Base-by-base conservation (phyloP, 495 filamentous ascomycete species). In the Lasiosphaeria hispida region DNA sequence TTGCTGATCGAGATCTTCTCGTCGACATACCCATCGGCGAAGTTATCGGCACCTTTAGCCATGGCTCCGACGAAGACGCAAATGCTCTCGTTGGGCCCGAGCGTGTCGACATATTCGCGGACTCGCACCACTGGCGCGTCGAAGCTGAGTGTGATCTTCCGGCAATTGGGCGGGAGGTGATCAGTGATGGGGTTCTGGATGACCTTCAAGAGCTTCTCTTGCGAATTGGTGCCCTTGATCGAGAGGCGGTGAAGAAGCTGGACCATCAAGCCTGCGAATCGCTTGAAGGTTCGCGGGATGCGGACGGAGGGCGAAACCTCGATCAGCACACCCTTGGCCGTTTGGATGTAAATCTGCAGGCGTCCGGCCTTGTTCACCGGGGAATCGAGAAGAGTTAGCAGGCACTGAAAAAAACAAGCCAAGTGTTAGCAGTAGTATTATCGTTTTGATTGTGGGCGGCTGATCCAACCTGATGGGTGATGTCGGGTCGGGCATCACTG, bases 1-100 rank as follows among this genome's bases (percentile, higher is more conserved):
- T 96, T 96, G 77, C 94, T 97, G 75, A 98, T 96, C 63, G 90
- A 88, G 75, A 98, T 97, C 62, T 93, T 87, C 71, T 98, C 94
- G 71, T 98, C 94, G 63, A 97, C 94, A 76, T 87, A 92, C 38
- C 81, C 78, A 69, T 98, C 94, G 49, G 94, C 94, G 69, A 98
- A 98, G 73, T 94, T 91, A 69, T 98, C 94, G 30, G 85, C 79
- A 7, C 94, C 94, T 75, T 96, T 97, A 57, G 94, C 94, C 92
- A 98, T 97, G 54, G 94, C 94, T 59, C 94, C 94, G 40, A 98
- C 91, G 66, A 97, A 97, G 57, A 98, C 93, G 66, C 92, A 96
- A 33, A 97, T 86, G 74, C 93, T 97, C 76, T 98, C 91, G 62
- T 91, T 86, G 10, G 87, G 77, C 4, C 77, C 83, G 1, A 98